These are phyloP conservation scores for Blastobotrys elegans DNA, from an alignment of 1,139 yeast genomes.

Conservation along the genomic window DNA sequence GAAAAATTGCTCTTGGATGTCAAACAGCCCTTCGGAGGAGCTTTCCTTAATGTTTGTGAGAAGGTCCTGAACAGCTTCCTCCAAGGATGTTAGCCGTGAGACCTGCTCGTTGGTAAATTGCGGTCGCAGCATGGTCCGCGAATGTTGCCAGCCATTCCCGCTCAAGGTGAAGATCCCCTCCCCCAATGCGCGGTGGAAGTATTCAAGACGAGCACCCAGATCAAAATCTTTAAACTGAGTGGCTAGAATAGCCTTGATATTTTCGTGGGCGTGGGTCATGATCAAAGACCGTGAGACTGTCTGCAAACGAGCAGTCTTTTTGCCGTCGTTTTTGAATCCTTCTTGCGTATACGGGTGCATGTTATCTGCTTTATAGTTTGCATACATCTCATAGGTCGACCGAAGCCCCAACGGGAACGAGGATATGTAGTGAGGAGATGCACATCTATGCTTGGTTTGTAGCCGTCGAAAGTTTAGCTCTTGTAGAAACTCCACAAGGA, in stretches of 20 bases:
- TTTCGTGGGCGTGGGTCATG: constrained; percentile 44
- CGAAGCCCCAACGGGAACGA: constrained; percentile 23
- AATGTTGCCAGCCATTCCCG: constrained; percentile 52
- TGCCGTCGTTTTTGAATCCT: constrained; percentile 4
- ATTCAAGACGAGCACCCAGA: constrained; percentile 42
- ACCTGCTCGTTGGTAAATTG: constrained; percentile 52
- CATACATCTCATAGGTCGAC: constrained; percentile 8
- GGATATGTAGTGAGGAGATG: constrained; percentile 5
- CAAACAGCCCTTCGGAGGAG: constrained; percentile 29
- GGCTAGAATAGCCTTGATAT: constrained; percentile 34
- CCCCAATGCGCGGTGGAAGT: constrained; percentile 44
- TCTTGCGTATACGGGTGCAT: constrained; percentile 9
- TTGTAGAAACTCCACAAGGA: constrained; percentile 4
- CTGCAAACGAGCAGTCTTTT: constrained; percentile 19
- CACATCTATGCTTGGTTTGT: constrained; percentile 10
- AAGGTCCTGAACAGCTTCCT: constrained; percentile 40
- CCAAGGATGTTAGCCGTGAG: constrained; percentile 45
- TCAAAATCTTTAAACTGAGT: constrained; percentile 25
- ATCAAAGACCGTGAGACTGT: constrained; percentile 11
- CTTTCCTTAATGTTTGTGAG: constrained; percentile 21
- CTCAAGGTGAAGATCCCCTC: constrained; percentile 54
- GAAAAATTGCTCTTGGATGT: constrained; percentile 47
- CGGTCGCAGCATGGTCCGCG: constrained; percentile 53
- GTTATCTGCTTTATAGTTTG: constrained; percentile 3
- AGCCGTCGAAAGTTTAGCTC: constrained; percentile 11